Evolutionary conservation across 306 rosid species (phyloP), one percentile per base, ranked within the genome.

Genomic region (Clitoria ternatea): DNA sequence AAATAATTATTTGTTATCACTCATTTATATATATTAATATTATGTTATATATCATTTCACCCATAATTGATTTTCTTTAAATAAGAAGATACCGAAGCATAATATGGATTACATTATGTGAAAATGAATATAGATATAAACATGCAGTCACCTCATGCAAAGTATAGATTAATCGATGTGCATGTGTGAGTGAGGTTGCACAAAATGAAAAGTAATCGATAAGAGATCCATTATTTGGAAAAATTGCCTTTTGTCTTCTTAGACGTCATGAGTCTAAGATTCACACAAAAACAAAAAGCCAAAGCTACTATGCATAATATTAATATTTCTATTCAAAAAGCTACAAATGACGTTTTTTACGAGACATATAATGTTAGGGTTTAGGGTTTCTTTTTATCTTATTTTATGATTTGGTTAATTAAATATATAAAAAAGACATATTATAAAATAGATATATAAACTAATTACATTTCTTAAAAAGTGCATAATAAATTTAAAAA

Each of bases 181-280:
- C 29, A 66, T 47, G 50, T 29, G 56, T 44, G 27, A 37, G 56
- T 44, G 27, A 37, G 4, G 53, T 15, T 36, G 77, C 3, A 61
- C 37, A 13, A 47, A 6, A 48, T 48, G 55, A 24, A 26, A 66
- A 72, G 49, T 64, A 33, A 69, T 48, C 72, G 59, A 53, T 50
- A 29, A 6, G 29, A 9, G 13, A 7, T 53, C 65, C 13, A 73
- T 54, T 67, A 17, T 3, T 72, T 73, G 66, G 77, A 65, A 66
- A 68, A 77, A 53, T 12, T 78, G 80, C 61, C 66, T 68, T 63
- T 48, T 61, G 82, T 82, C 57, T 75, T 12, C 82, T 55, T 37
- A 64, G 76, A 54, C 17, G 18, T 60, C 73, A 79, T 75, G 45
- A 45, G 55, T 77, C 69, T 15, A 37, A 26, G 56, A 14, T 83